Base-by-base conservation (phyloP, 148 eudicot genomes). In the Rheum nobile region DNA sequence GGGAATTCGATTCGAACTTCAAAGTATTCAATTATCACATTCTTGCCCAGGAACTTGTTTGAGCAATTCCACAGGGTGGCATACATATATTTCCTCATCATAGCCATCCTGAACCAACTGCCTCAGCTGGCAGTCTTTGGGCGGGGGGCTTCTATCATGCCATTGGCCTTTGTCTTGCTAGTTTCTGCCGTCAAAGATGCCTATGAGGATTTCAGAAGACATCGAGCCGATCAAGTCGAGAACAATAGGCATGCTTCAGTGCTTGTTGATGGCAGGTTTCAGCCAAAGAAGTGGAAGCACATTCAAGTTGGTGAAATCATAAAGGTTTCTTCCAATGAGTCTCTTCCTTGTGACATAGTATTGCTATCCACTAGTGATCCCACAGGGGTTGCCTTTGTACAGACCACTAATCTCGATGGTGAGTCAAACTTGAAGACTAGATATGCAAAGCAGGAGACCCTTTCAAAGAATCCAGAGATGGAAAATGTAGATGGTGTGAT, bases 21-120 rank as follows among this genome's bases (percentile, higher is more conserved):
- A 3, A 96, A 96, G 77, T 96, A 96, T 84, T 88, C 97, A 11
- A 11, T 89, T 44, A 22, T 96, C 48, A 88, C 99, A 8, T 96
- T 96, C 84, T 76, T 96, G 83, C 99, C 99, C 13, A 80, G 90
- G 38, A 96, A 96, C 75, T 78, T 96, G 48, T 96, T 96, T 82
- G 99, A 96, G 80, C 99, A 96, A 85, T 96, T 96, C 76, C 99
- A 89, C 77, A 86, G 99, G 80, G 91, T 96, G 76, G 99, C 99
- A 2, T 96, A 96, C 54, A 65, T 96, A 71, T 96, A 96, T 80
- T 96, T 96, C 75, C 89, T 96, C 67, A 87, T 86, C 74, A 92
- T 96, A 82, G 99, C 94, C 52, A 73, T 96, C 50, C 92, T 96
- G 75, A 96, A 96, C 63, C 99, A 96, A 88, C 83, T 96, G 44